phyloP scores from a whole-genome alignment of 1,139 yeast genomes.

The Candida tetrigidarum region DNA sequence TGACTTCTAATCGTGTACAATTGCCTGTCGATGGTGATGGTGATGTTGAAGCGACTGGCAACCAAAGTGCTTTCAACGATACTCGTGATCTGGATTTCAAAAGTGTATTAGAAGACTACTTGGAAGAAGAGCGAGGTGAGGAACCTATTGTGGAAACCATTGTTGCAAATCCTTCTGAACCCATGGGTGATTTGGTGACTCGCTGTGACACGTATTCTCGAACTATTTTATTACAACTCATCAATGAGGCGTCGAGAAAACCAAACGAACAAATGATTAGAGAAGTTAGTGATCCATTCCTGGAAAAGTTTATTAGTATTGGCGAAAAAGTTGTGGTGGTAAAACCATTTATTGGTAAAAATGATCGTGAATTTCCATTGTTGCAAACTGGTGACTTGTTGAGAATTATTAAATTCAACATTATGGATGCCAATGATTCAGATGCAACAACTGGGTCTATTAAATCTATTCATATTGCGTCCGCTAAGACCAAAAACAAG shows the following conservation, averaged over 20 bases:
- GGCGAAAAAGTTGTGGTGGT: constrained; percentile 45
- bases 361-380: constrained; percentile 26
- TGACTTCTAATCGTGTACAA: not conserved
- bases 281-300: constrained; percentile 35
- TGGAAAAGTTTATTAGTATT: constrained; percentile 27
- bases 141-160: constrained; percentile 17
- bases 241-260: constrained; percentile 23
- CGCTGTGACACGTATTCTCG: constrained; percentile 31
- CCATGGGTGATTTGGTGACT: constrained; percentile 14
- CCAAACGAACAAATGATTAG: constrained; percentile 20
- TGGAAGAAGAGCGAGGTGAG: constrained; percentile 14
- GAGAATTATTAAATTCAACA: constrained; percentile 32
- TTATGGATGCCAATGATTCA: constrained; percentile 19
- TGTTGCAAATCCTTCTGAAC: constrained; percentile 21
- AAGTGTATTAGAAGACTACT: constrained; percentile 23
- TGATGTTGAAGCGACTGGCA: no score
- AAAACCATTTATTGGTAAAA: constrained; percentile 30
- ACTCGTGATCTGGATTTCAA: constrained; percentile 21
- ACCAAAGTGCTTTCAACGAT: not conserved
- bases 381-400: constrained; percentile 41
- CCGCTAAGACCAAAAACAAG: constrained; percentile 4
- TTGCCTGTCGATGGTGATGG: not conserved
- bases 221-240: constrained; percentile 32
- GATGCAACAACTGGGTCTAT: constrained; percentile 10
- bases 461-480: constrained; percentile 13